Base-by-base conservation (phyloP, 192 early-diverging fungal genomes). In the Pilaira anomala region DNA sequence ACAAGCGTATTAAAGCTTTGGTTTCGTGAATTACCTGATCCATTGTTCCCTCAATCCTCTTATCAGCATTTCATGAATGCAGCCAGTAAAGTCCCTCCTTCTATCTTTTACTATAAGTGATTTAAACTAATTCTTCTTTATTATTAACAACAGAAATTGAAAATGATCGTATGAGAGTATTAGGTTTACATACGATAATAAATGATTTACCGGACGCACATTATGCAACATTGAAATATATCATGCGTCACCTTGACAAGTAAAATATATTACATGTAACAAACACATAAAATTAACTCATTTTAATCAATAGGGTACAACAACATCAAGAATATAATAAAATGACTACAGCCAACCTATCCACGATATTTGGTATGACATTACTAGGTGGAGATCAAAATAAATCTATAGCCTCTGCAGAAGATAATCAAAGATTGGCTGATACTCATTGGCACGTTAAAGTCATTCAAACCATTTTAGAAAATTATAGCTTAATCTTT, bases 311-410 rank as follows among this genome's bases (percentile, higher is more conserved):
- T 46, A 91, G 87, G n/a, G 78, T 98, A 39, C 86, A 91, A 64
- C 75, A 78, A 26, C 79, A 92, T 60, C 87, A 93, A 64, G 72
- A 76, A 28, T 80, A 81, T 19, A 98, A 94, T 63, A 91, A 90
- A 78, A 98, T 98, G 96, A 87, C 82, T 28, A 77, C 83, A 12
- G 76, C 84, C 33, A 98, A 98, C 66, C 76, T 98, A 49, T 79
- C 89, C 25, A 93, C 97, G 48, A 89, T 98, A 7, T 97, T 95
- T 88, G 94, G 93, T 7, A 92, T 95, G 12, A 97, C 93, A 6
- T 70, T 94, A 42, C 74, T 93, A 61, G 86, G 66, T 29, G 63
- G 65, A 33, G 78, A 78, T 44, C 45, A 48, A 28, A 30, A 40
- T 26, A 21, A 51, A 11, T 25, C 50, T 7, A 48, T 45, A 18